Base-by-base conservation (phyloP, 2,329 filamentous ascomycete genomes). In the Microsporum ferrugineum region DNA sequence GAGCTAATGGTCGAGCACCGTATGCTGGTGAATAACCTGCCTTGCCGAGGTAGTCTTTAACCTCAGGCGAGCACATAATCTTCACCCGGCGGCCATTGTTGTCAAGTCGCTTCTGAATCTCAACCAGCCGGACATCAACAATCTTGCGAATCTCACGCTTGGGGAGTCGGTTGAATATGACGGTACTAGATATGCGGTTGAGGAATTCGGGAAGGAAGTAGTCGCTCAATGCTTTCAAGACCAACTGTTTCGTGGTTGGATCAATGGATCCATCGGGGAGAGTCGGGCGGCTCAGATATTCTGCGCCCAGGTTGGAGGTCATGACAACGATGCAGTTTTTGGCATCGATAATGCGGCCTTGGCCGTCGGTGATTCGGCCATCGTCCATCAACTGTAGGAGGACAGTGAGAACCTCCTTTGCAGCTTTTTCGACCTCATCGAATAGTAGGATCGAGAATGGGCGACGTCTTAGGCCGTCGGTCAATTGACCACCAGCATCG, bases 381-480 rank as follows among this genome's bases (percentile, higher is more conserved):
- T 99, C 94, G 70, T 99, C 94, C 91, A 99, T 97, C 70, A 99
- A 89, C 75, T 99, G 94, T n/a, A 99, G 84, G 41, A 99, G 84
- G 14, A 99, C 94, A 0, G 94, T 99, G 49, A 99, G 80, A 1
- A 99, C 85, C 77, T 99, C 94, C 79, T 99, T 99, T 64, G 94
- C 94, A 1, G 94, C 92, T 80, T 99, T 99, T 77, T 99, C 94
- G 14, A 97, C 90, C 76, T 99, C 94, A 68, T 99, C 94, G 68
- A 99, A 99, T 6, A 99, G 84, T 1, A 99, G 81, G 71, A 99
- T 99, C 0, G 94, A 97, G 82, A 99, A 99, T 0, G 94, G 94
- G 69, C 91, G 89, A 63, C 94, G 88, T 47, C 94, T 90, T 23
- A 99, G 86, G 31, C 88, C 88, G 77, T 99, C 94, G 0, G 94